Percentiles rank a stretch among this genome's conserved stretches.
Conservation (phyloP, 805 yeast species). For the Cyberlindnera bimundalis region DNA sequence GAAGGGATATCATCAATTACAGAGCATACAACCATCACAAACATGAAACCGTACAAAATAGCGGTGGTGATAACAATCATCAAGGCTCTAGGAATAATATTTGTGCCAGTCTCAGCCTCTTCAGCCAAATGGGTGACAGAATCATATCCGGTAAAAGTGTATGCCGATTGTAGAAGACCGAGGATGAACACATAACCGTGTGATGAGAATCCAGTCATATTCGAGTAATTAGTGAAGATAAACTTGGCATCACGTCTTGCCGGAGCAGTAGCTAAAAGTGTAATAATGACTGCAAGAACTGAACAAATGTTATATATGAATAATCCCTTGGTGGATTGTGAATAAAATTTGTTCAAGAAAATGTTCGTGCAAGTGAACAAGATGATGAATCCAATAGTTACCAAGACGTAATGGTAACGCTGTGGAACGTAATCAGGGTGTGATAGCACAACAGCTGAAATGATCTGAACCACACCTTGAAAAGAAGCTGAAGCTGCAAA, state of each 20-base stretch:
- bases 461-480: constrained; percentile 26
- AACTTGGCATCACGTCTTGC: constrained; percentile 24
- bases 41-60: constrained; percentile 31
- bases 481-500: constrained; percentile 27
- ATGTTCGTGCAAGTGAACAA: constrained; percentile 24
- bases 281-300: constrained; percentile 21
- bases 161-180: constrained; percentile 28
- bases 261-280: constrained; percentile 22
- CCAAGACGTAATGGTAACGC: constrained; percentile 23
- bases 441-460: constrained; percentile 21
- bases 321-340: constrained; percentile 21
- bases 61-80: constrained; percentile 29
- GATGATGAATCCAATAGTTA: constrained; percentile 24
- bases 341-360: constrained; percentile 24
- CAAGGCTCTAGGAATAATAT: constrained; percentile 33
- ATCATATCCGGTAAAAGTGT: constrained; percentile 33
- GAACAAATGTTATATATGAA: constrained; percentile 21
- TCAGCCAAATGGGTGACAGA: constrained; percentile 35
- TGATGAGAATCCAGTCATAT: constrained; percentile 24
- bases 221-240: constrained; percentile 26
- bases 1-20: constrained; percentile 24
- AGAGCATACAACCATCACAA: constrained; percentile 31
- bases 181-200: constrained; percentile 28
- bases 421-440: constrained; percentile 19
- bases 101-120: constrained; percentile 28